Conservation (phyloP, 805 yeast species). For the Wickerhamiella nectarea region DNA sequence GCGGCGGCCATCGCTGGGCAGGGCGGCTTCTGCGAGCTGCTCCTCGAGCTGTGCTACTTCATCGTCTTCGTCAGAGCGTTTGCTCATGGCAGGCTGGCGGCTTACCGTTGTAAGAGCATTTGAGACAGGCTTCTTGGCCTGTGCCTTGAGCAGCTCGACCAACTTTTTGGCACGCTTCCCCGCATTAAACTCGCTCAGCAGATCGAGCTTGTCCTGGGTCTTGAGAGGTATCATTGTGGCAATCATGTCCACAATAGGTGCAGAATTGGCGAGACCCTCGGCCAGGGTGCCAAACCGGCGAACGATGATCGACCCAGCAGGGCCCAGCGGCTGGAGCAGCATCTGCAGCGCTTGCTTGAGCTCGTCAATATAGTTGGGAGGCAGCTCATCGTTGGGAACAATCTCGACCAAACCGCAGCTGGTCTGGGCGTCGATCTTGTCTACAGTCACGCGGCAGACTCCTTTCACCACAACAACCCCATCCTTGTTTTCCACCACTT, state of each 20-base stretch:
- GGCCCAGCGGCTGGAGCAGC: constrained; percentile 11
- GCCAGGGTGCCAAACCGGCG: constrained; percentile 16
- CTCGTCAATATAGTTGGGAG: constrained; percentile 3
- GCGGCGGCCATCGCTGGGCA: constrained; percentile 26
- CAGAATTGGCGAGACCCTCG: constrained; percentile 19
- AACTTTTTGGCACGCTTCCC: constrained; percentile 17
- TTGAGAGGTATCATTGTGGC: constrained; percentile 26
- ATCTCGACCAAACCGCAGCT: constrained; percentile 8
- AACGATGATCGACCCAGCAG: constrained; percentile 10
- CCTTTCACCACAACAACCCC: constrained; percentile 11
- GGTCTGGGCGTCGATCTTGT: neutral
- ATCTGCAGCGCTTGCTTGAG: constrained; percentile 12
- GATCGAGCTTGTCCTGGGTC: constrained; percentile 20
- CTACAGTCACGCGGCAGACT: constrained; percentile 12
- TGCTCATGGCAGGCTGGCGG: neutral
- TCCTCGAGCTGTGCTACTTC: constrained; percentile 23
- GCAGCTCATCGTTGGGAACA: constrained; percentile 8
- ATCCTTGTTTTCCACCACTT: constrained; percentile 9
- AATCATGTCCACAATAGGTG: constrained; percentile 26
- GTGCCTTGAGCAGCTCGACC: constrained; percentile 13
- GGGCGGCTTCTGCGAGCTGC: constrained; percentile 18
- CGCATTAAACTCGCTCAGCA: constrained; percentile 22
- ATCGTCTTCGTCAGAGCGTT: constrained; percentile 25
- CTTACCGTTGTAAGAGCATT: neutral
- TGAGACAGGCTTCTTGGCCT: constrained; percentile 11